Base-by-base conservation (phyloP, 2,329 filamentous ascomycete genomes). In the Laburnicola sp. region DNA sequence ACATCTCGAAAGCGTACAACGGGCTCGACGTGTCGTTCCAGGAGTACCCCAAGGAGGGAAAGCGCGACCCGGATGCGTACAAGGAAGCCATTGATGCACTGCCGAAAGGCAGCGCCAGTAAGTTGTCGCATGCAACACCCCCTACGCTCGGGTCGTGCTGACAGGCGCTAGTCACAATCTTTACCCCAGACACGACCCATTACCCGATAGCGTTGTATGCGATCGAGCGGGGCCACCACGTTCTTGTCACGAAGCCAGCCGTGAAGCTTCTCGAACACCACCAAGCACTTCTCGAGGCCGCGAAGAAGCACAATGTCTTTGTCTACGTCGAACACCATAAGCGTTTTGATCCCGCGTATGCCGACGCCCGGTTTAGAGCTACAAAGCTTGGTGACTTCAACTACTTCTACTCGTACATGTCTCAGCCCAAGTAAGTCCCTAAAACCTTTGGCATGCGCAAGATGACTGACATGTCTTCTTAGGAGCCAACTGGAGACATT, bases 331-430 rank as follows among this genome's bases (percentile, higher is more conserved):
- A 97, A 80, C 92, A 97, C 77, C 92, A 97, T 82, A 97, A 97
- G 80, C 90, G 93, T 51, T 97, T 87, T 76, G 92, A 97, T 72
- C 92, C 92, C 2, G 91, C 91, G 22, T 97, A 97, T 77, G 85
- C 89, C 10, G 92, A 97, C 72, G 93, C 93, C 10, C 84, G 86
- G 43, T 86, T 86, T 76, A 86, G 87, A 63, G 89, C 90, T 10
- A 77, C 84, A 68, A 85, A 80, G 46, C 79, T 97, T 6, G 92
- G 92, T 58, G 91, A 96, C 76, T 97, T 97, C 84, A 96, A 96
- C 80, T 97, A 97, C 81, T 97, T 96, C 73, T 97, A 96, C 82
- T 88, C 84, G 64, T 97, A 97, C 82, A 96, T 96, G 91, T 90
- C 86, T 43, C 91, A 96, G 79, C 69, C 69, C 21, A 72, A 72